These are phyloP conservation scores for Mortierella sp. DNA, from an alignment of 371 early-diverging fungal species.

Conservation along the genomic window DNA sequence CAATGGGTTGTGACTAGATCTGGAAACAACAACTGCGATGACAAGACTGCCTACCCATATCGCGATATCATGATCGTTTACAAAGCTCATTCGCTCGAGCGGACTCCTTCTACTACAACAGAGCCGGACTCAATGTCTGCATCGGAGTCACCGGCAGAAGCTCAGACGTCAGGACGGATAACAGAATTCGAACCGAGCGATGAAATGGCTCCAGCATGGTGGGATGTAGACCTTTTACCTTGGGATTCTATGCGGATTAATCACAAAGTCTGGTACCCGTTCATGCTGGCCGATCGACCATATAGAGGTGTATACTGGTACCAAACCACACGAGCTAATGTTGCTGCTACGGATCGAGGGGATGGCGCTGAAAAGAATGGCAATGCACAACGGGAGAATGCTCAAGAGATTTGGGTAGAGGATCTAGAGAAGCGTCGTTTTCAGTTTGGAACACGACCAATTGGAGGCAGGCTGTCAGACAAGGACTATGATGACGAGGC, in stretches of 20 bases:
- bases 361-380: neutral
- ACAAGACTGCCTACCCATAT: slow-evolving; percentile 2
- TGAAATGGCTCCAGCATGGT: slow-evolving; percentile 56
- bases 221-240: slow-evolving; percentile 29
- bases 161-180: neutral
- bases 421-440: slow-evolving; percentile 28
- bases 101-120: neutral
- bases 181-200: slow-evolving; percentile 36
- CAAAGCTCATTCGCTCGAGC: slow-evolving; percentile 31
- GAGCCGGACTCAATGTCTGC: neutral
- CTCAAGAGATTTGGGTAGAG: slow-evolving; percentile 46
- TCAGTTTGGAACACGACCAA: slow-evolving; percentile 30
- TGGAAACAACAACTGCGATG: neutral
- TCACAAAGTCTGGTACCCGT: slow-evolving; percentile 47
- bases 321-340: slow-evolving; percentile 10
- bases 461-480: neutral
- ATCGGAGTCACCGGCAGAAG: neutral
- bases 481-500: neutral
- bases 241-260: slow-evolving; percentile 47
- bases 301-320: slow-evolving; percentile 46
- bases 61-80: slow-evolving; percentile 48
- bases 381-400: slow-evolving; percentile 42
- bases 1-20: slow-evolving; percentile 38
- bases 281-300: slow-evolving; percentile 38
- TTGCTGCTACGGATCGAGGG: neutral